Base-by-base conservation (phyloP, 805 yeast genomes). In the Zygosaccharomyces bailii region DNA sequence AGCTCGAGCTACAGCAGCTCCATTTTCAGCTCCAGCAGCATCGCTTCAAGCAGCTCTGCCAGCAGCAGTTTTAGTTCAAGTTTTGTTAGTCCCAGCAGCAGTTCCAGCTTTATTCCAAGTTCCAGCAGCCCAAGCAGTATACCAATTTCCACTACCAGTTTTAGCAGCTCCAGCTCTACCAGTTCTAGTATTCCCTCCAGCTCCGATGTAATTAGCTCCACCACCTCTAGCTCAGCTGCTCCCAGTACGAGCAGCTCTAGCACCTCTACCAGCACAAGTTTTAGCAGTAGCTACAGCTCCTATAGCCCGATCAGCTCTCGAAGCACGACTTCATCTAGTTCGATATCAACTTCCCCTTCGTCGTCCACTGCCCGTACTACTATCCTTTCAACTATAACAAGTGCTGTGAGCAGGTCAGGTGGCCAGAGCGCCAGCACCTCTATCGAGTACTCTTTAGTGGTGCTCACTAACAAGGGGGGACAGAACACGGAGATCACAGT, bases 391-490 rank as follows among this genome's bases (percentile, higher is more conserved):
- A 42, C 51, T 4, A 44, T 53, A 11, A 17, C 21, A 16, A 25
- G 6, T 8, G 11, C 40, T 4, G 21, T 11, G 9, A 24, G 32
- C 8, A 24, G 23, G 7, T 7, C 33, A 10, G 32, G 32, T 6
- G 30, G 31, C n/a, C 2, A 19, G 5, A 16, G 8, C 6, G 30
- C 9, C 8, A 37, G 23, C 24, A 48, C 54, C 2, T 53, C 62
- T 2, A 30, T 56, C 18, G 33, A 50, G 3, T 52, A 49, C 33
- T 59, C 61, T 2, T 50, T 53, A 19, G 42, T 47, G 19, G 54
- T 60, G 5, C 44, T 56, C 8, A 56, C 60, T 13, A 37, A 34
- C 45, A 32, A 32, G 34, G 41, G 24, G 42, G 25, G 38, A 13
- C 19, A 5, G 32, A 14, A 18, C 17, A 39, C 16, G 25, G 37